These are phyloP conservation scores for Daldinia vernicosa DNA, from an alignment of 495 filamentous ascomycete genomes.

Conservation along the genomic window DNA sequence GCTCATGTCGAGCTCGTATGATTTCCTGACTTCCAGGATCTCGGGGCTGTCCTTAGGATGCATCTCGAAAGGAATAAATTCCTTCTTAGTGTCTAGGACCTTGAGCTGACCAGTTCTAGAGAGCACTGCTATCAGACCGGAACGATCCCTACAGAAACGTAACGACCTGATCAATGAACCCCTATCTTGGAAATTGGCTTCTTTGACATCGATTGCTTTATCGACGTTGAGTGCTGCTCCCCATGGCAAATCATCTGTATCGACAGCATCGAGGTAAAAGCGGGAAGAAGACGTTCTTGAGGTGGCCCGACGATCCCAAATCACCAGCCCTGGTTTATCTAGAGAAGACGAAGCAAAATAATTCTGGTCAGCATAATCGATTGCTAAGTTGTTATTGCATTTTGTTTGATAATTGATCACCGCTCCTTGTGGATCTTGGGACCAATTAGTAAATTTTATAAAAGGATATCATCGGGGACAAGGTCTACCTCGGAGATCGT, in stretches of 20 bases:
- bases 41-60: constrained; percentile 57
- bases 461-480: constrained; percentile 4
- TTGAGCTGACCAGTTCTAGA: constrained; percentile 82
- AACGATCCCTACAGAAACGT: constrained; percentile 77
- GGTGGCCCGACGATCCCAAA: constrained; percentile 88
- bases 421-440: constrained; percentile 63
- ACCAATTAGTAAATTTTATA: constrained; percentile 14
- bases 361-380: constrained; percentile 89
- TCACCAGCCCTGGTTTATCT: constrained; percentile 72
- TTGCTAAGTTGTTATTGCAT: constrained; percentile 88
- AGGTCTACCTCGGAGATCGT: constrained; percentile 82
- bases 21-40: constrained; percentile 60
- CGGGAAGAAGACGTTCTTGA: constrained; percentile 55
- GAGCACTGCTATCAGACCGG: constrained; percentile 77
- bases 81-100: constrained; percentile 72
- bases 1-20: constrained; percentile 62
- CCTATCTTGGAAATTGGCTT: constrained; percentile 55
- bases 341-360: constrained; percentile 91
- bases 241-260: constrained; percentile 60
- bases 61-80: constrained; percentile 56
- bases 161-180: constrained; percentile 75
- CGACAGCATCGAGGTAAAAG: constrained; percentile 58
- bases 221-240: constrained; percentile 72
- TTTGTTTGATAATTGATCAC: constrained; percentile 72
- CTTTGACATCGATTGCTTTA: constrained; percentile 65